Percentiles rank a stretch among this genome's conserved stretches.
Conservation (phyloP, 371 early-diverging fungal species). For the Amoeboaphelidium occidentale region DNA sequence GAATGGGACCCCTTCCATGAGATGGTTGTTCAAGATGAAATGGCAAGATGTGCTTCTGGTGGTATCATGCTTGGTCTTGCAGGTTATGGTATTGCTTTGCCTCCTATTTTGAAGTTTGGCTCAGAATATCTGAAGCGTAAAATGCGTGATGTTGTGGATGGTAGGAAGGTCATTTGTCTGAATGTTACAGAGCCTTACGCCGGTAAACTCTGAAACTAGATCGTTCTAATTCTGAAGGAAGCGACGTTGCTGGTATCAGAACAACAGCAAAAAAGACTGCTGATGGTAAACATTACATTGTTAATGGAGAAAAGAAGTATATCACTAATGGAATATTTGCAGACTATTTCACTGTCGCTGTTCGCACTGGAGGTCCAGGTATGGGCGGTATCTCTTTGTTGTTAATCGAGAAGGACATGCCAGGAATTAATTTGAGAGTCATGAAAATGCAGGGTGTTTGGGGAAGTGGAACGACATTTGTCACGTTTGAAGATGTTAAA, state of each 20-base stretch:
- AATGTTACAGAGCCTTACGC: constrained; percentile 19
- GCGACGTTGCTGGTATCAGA: not conserved
- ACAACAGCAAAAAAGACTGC: not conserved
- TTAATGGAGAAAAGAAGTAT: not conserved
- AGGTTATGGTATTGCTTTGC: constrained; percentile 50
- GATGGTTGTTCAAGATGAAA: constrained; percentile 38
- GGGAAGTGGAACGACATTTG: not conserved
- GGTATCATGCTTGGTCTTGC: constrained; percentile 58
- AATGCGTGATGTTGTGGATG: constrained; percentile 35
- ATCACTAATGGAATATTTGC: not conserved
- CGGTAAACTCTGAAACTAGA: not conserved
- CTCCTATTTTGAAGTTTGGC: constrained; percentile 54
- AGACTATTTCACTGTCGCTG: constrained; percentile 1
- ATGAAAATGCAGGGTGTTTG: constrained; percentile 1
- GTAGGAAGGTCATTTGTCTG: constrained; percentile 53
- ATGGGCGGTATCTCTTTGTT: not conserved
- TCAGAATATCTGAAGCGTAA: constrained; percentile 33
- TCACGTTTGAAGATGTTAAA: not conserved
- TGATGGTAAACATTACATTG: not conserved
- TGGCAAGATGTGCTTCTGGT: constrained; percentile 57
- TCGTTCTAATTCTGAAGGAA: constrained; percentile 12
- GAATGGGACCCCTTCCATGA: constrained; percentile 51
- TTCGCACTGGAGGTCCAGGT: not conserved
- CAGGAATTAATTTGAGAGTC: not conserved
- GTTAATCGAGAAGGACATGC: not conserved